These are phyloP conservation scores for Hypoxylon fuscum DNA, from an alignment of 495 filamentous ascomycete genomes.

Conservation along the genomic window DNA sequence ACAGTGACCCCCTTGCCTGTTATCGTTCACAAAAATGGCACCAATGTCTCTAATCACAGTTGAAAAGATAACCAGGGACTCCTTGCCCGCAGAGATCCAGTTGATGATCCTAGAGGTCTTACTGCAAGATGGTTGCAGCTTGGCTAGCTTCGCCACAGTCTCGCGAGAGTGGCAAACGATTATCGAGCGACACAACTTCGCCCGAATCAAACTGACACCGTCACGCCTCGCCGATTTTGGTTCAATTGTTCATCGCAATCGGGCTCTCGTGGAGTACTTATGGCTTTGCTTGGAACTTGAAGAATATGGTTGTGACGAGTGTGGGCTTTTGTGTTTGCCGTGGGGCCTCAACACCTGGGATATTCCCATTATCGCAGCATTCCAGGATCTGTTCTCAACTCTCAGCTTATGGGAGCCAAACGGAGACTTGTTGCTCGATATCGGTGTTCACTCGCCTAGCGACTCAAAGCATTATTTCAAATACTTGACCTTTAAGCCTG, in stretches of 20 bases:
- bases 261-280: slow-evolving; percentile 45
- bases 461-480: slow-evolving; percentile 51
- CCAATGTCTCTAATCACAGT: too few species aligned
- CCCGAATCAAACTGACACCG: slow-evolving; percentile 49
- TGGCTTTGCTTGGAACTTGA: slow-evolving; percentile 52
- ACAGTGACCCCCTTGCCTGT: too few species aligned
- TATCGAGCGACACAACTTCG: slow-evolving; percentile 51
- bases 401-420: slow-evolving; percentile 50
- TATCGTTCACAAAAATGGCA: too few species aligned
- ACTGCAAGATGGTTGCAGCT: too few species aligned
- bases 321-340: too few species aligned
- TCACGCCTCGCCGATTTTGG: slow-evolving; percentile 43
- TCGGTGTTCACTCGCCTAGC: slow-evolving; percentile 51
- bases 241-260: slow-evolving; percentile 44
- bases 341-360: too few species aligned
- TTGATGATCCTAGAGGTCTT: too few species aligned
- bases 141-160: slow-evolving; percentile 43
- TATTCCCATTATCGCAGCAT: slow-evolving; percentile 44
- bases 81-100: too few species aligned
- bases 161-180: slow-evolving; percentile 52
- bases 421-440: slow-evolving; percentile 50
- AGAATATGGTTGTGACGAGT: slow-evolving; percentile 46
- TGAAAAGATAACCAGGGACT: too few species aligned
- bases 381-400: slow-evolving; percentile 48
- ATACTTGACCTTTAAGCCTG: slow-evolving; percentile 45